Evolutionary conservation across 2,329 filamentous ascomycete genomes (phyloP), one percentile per base, ranked within the genome.

Genomic region (Talaromyces funiculosus): DNA sequence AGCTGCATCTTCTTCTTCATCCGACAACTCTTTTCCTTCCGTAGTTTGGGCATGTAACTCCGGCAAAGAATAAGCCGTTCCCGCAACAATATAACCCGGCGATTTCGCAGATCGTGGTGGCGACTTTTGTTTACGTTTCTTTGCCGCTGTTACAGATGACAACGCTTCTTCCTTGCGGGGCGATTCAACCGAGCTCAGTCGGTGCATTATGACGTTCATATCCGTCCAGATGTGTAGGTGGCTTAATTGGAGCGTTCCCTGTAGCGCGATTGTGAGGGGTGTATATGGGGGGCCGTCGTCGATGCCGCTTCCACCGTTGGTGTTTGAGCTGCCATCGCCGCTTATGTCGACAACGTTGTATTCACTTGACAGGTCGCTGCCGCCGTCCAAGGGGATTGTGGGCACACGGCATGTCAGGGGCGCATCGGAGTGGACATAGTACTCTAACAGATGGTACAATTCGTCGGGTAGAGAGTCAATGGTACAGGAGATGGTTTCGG

Each of bases 351-450:
- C 73, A 20, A 71, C 69, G 9, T 77, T 37, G 33, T 61, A 58
- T 35, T 57, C 60, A 8, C 9, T 24, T 1, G 54, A n/a, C 5
- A 18, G 8, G 24, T 37, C 42, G 42, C 22, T 51, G 33, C 31
- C 42, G 57, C 35, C 59, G n/a, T 70, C 65, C 62, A 72, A 63
- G 0, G 93, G 93, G 7, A 88, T 86, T 0, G 90, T 85, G 29
- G 93, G 91, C 14, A 97, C 85, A 57, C 94, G 92, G 76, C 94
- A 99, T 59, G 91, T 87, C 54, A 97, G 82, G 9, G 94, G 94
- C 18, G 92, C 92, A 77, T 99, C 94, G 79, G 89, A 92, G 82
- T 97, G 94, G 74, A 97, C 88, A 82, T 97, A 97, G 82, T 97
- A 97, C 78, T 97, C 72, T 43, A 82, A 65, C 24, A 83, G 69